These are phyloP conservation scores for Xerocomus cyaneibrunnescens DNA, from an alignment of 1,284 basidiomycete genomes.

Conservation along the genomic window DNA sequence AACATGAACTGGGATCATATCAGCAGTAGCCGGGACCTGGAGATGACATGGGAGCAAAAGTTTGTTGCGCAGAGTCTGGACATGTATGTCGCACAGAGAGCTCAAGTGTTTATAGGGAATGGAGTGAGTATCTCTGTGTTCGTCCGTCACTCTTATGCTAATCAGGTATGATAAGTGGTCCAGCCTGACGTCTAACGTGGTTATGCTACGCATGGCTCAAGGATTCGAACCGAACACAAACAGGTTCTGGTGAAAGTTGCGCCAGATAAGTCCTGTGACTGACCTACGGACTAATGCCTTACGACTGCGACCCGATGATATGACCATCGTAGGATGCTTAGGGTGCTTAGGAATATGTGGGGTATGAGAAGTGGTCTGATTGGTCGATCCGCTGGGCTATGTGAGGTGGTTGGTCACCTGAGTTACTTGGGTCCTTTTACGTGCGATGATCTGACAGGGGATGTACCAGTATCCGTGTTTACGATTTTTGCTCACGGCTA, in stretches of 20 bases:
- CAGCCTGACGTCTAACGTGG: slow-evolving; percentile 53
- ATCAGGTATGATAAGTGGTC: slow-evolving; percentile 46
- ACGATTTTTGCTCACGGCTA: no score
- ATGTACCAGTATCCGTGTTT: no score
- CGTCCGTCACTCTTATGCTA: not conserved
- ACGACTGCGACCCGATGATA: no score
- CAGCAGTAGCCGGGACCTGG: slow-evolving; percentile 38
- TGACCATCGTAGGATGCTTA: no score
- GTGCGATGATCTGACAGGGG: no score
- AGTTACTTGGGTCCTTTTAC: no score
- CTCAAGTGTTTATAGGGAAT: slow-evolving; percentile 47
- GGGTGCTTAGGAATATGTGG: no score
- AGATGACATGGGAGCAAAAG: slow-evolving; percentile 40
- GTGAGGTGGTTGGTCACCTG: no score
- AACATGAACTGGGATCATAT: slow-evolving; percentile 25
- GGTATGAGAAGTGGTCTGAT: no score
- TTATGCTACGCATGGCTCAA: slow-evolving; percentile 46
- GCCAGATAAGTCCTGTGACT: not conserved
- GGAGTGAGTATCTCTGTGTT: slow-evolving; percentile 26
- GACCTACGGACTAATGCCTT: no score
- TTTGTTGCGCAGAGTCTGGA: slow-evolving; percentile 43
- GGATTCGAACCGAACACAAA: slow-evolving; percentile 22
- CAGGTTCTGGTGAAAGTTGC: slow-evolving; percentile 27
- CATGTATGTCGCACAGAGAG: slow-evolving; percentile 45
- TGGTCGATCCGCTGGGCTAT: no score